Base-by-base conservation (phyloP, 1,139 yeast genomes). In the Suhomyces guaymorum region DNA sequence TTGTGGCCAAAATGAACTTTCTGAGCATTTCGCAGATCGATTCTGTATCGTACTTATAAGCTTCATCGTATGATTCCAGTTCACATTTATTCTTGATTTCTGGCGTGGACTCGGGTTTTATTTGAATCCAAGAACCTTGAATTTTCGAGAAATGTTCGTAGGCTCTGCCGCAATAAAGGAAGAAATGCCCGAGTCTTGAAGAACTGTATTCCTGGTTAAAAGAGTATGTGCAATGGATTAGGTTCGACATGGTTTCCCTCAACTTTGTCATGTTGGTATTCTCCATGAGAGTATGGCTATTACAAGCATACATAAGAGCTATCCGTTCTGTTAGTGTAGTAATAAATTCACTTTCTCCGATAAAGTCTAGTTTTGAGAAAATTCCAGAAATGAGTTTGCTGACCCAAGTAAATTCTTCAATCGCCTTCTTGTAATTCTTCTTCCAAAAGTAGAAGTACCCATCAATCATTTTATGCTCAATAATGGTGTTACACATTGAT, bases 1-100 rank as follows among this genome's bases (percentile, higher is more conserved):
- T 46, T 1, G 63, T 38, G 1, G 68, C 64, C 5, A 59, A 33
- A 5, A 68, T 51, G 32, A 65, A 60, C 35, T 63, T 56, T 15
- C 64, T 41, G 3, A 70, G 39, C 60, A 65, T 57, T 26, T 61
- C 61, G 14, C 52, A 57, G 4, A 62, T 32, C 33, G 57, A 44
- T 10, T 47, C 24, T 19, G 33, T 32, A 35, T 58, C 61, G 31
- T 46, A 54, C 11, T 51, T 30, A 16, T 38, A 32, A 1, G 59
- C 19, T 11, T 15, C 10, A 11, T 12, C 11, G 12, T 11, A 14
- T 4, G 15, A 26, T 5, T 15, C 13, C 3, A 15, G 15, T 7
- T 31, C 30, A 5, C 13, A n/a, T 17, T n/a, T n/a, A n/a, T n/a
- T n/a, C n/a, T n/a, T n/a, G n/a, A n/a, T n/a, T n/a, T n/a, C n/a